These are phyloP conservation scores for Pythium rhizo-oryzae DNA, from an alignment of 352 stramenopile species.

Conservation along the genomic window DNA sequence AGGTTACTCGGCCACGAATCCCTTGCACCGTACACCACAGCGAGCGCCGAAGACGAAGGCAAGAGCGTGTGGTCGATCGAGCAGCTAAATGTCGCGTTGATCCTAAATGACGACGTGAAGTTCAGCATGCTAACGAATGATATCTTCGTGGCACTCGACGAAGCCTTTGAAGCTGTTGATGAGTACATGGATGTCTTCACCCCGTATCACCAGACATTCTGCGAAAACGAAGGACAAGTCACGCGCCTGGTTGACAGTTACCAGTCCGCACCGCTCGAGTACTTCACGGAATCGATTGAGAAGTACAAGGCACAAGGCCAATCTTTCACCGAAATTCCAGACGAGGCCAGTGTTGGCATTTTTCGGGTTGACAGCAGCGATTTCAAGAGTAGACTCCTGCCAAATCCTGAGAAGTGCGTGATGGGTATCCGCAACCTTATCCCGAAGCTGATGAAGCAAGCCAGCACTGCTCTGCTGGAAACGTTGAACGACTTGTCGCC, in stretches of 20 bases:
- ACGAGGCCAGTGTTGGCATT: slow-evolving; percentile 89
- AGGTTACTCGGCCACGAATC: slow-evolving; percentile 82
- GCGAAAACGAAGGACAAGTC: slow-evolving; percentile 83
- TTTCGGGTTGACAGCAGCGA: slow-evolving; percentile 89
- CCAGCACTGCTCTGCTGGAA: slow-evolving; percentile 77
- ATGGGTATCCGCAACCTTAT: slow-evolving; percentile 79
- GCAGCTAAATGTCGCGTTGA: slow-evolving; percentile 76
- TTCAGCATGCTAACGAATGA: slow-evolving; percentile 86
- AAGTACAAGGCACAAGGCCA: slow-evolving; percentile 80
- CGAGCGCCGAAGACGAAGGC: slow-evolving; percentile 82
- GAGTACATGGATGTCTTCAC: slow-evolving; percentile 91
- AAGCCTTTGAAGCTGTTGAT: slow-evolving; percentile 79
- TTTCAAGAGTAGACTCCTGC: slow-evolving; percentile 89
- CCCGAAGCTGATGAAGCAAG: slow-evolving; percentile 91
- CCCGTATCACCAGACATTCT: slow-evolving; percentile 87
- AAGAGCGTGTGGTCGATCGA: slow-evolving; percentile 82
- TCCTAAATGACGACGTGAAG: slow-evolving; percentile 82
- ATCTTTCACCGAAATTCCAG: slow-evolving; percentile 85
- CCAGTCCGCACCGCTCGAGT: slow-evolving; percentile 67
- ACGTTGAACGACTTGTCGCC: slow-evolving; percentile 86
- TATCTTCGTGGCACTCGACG: slow-evolving; percentile 82
- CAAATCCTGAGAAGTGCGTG: slow-evolving; percentile 89
- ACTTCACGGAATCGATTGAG: slow-evolving; percentile 82
- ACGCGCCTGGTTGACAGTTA: slow-evolving; percentile 68
- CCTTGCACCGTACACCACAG: slow-evolving; percentile 75